Conservation (phyloP, 345 rosid genomes). For the Arabidopsis suecica region DNA sequence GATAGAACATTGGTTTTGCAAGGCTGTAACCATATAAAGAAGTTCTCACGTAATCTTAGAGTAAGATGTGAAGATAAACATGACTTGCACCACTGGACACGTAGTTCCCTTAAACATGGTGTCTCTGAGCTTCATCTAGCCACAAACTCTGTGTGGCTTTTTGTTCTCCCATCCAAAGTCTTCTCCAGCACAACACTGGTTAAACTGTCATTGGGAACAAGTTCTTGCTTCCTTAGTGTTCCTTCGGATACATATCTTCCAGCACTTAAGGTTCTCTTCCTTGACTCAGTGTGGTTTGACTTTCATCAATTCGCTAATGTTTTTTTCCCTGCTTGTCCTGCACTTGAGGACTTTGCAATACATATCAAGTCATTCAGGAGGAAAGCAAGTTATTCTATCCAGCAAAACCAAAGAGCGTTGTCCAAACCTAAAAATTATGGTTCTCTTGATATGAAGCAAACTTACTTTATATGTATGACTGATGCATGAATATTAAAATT, state of each 20-base stretch:
- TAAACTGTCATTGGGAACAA: neutral
- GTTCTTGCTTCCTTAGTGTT: no score
- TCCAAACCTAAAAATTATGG: neutral
- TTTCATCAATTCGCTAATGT: neutral
- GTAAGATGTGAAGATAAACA: neutral
- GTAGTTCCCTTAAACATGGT: neutral
- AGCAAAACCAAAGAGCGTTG: neutral
- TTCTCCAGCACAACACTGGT: neutral
- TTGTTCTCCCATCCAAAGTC: neutral
- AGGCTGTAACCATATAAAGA: neutral
- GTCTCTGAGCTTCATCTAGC: no score
- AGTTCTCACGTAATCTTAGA: neutral
- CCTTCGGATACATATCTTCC: neutral
- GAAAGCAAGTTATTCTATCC: neutral
- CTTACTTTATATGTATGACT: no score
- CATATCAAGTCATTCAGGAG: neutral
- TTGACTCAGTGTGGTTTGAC: neutral
- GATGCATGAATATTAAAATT: no score
- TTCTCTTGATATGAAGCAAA: neutral
- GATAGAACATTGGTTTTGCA: neutral
- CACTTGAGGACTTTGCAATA: neutral
- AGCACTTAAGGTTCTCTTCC: neutral
- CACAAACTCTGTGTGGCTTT: no score
- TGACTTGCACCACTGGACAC: neutral
- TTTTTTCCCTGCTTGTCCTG: neutral